Conservation (phyloP, 2,329 filamentous ascomycete species). For the Ceratocystis huliohia region DNA sequence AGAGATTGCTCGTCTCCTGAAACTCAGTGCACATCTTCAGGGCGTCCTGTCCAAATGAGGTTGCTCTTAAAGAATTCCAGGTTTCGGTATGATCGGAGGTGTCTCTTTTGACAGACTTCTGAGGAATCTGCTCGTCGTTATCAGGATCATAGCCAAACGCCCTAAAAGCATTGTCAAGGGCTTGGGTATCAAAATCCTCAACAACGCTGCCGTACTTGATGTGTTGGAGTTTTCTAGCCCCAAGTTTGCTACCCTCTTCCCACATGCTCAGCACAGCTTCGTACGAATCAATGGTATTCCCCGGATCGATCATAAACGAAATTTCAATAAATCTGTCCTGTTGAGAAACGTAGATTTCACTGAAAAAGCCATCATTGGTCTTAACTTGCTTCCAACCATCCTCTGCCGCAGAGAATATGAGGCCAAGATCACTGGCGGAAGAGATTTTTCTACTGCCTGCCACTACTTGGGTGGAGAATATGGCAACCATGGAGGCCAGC, state of each 20-base stretch:
- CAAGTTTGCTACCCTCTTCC: neutral
- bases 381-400: too few species aligned
- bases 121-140: neutral
- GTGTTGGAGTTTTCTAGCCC: neutral
- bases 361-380: too few species aligned
- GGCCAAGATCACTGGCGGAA: too few species aligned
- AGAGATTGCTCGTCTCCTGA: neutral
- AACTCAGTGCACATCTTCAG: neutral
- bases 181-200: too few species aligned
- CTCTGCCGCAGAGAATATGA: too few species aligned
- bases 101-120: neutral
- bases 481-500: too few species aligned
- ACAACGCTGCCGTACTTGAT: neutral
- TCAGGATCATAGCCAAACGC: neutral
- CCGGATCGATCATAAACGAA: neutral
- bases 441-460: too few species aligned
- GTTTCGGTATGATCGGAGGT: neutral
- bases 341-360: too few species aligned
- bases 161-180: neutral
- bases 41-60: neutral
- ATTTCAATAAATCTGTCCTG: too few species aligned
- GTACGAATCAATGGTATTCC: neutral
- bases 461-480: too few species aligned
- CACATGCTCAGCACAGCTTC: neutral
- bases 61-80: neutral